Conservation (phyloP, 805 yeast genomes). For the Candida qinlingensis region DNA sequence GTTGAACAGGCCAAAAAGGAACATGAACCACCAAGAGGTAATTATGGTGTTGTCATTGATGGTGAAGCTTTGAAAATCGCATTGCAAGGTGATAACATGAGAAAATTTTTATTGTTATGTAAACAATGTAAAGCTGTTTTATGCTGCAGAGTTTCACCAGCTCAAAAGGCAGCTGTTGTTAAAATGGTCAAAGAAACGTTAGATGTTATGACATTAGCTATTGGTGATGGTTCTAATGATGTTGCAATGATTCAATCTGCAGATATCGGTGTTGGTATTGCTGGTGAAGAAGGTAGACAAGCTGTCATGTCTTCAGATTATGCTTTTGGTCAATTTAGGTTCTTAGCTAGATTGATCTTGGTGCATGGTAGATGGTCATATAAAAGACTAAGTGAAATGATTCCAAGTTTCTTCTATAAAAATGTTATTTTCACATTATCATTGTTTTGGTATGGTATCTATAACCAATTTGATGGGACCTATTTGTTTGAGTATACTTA, state of each 20-base stretch:
- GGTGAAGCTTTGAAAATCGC: conserved; percentile 70
- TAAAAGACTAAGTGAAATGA: conserved; percentile 76
- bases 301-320: conserved; percentile 87
- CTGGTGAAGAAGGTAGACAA: conserved; percentile 89
- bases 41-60: conserved; percentile 68
- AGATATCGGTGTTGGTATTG: conserved; percentile 83
- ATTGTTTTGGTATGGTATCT: conserved; percentile 76
- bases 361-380: conserved; percentile 89
- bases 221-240: conserved; percentile 87
- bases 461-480: conserved; percentile 71
- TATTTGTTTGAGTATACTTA: conserved; percentile 75
- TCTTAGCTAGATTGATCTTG: conserved; percentile 55
- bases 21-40: conserved; percentile 65
- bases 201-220: conserved; percentile 79
- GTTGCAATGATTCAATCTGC: conserved; percentile 91
- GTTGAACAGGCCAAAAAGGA: conserved; percentile 45
- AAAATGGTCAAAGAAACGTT: conserved; percentile 67
- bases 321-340: conserved; percentile 81
- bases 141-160: conserved; percentile 85
- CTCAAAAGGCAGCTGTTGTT: conserved; percentile 83
- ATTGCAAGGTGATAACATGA: conserved; percentile 37
- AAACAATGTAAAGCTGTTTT: conserved; percentile 78
- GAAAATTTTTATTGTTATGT: conserved; percentile 64
- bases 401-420: conserved; percentile 75
- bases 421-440: conserved; percentile 72